These are phyloP conservation scores for Mortierella sp. DNA, from an alignment of 371 early-diverging fungal genomes.

Conservation along the genomic window DNA sequence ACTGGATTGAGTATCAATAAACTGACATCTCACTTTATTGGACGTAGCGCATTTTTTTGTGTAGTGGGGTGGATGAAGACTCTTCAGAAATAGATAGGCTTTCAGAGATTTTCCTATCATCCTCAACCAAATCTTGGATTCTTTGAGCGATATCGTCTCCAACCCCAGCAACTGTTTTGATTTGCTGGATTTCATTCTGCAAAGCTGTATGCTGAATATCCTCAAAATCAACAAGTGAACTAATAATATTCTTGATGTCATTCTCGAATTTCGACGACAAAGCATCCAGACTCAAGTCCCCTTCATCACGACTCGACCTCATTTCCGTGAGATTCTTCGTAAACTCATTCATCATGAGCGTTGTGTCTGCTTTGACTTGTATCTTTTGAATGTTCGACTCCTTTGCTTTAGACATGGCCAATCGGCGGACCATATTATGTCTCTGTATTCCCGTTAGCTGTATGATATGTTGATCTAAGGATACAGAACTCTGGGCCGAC, in stretches of 20 bases:
- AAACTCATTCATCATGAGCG: not conserved
- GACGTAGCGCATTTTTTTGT: slow-evolving; percentile 18
- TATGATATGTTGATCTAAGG: slow-evolving; percentile 18
- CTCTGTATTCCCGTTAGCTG: slow-evolving; percentile 12
- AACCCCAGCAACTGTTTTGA: not conserved
- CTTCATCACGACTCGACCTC: not conserved
- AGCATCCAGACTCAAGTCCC: slow-evolving; percentile 1
- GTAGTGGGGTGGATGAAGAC: not conserved
- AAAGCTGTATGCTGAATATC: not conserved
- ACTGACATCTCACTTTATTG: slow-evolving; percentile 11
- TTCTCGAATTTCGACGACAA: slow-evolving; percentile 23
- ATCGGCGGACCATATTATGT: not conserved
- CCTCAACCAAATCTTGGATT: slow-evolving; percentile 3
- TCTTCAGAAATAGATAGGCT: not conserved
- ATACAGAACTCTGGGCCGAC: slow-evolving; percentile 1
- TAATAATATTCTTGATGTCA: slow-evolving; percentile 1
- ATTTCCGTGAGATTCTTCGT: not conserved
- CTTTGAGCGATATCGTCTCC: not conserved
- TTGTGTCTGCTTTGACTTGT: not conserved
- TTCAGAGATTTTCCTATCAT: not conserved
- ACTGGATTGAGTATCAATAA: slow-evolving; percentile 9
- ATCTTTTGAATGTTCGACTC: slow-evolving; percentile 6
- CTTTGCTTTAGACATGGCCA: slow-evolving; percentile 8
- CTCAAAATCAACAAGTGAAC: slow-evolving; percentile 10
- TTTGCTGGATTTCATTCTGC: not conserved